Base-by-base conservation (phyloP, 768 basidiomycete genomes). In the Trametes cingulata region DNA sequence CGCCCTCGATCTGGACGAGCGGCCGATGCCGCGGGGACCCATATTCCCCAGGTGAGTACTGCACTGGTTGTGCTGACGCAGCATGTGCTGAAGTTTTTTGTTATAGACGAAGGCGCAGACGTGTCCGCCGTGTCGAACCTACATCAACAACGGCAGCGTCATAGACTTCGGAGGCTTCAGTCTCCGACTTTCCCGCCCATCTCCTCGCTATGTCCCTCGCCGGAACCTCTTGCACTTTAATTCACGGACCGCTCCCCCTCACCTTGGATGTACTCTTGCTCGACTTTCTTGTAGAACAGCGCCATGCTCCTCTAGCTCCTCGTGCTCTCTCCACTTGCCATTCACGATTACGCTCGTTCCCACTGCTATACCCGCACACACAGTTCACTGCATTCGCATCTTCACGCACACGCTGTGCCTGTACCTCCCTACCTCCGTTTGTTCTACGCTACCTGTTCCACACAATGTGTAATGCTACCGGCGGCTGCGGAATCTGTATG, bases 21-120 rank as follows among this genome's bases (percentile, higher is more conserved):
- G 97, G 52, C 82, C 84, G 27, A 97, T 98, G 95, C 95, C 95
- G 8, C 87, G 87, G 66, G 92, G 94, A 0, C 91, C 92, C 13
- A 71, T 93, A 71, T 90, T 93, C 73, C 91, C 92, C 43, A 83
- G 90, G 88, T 90, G 56, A 39, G 85, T 79, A 15, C 17, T 17
- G 46, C n/a, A 35, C 12, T 15, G 45, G 12, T 27, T 8, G 25
- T 2, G n/a, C 15, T 22, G 15, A 2, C n/a, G 24, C 36, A 35
- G 37, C 22, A 33, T 22, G 19, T 29, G 35, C 43, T 46, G 42
- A 59, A 13, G 6, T 6, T 54, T 19, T n/a, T 4, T 6, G 4
- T 17, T 45, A 6, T 24, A 63, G 61, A 33, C 52, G 61, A 6
- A 58, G 61, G 19, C 51, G 61, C 6, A 47, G 61, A 58, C 61